Evolutionary conservation across 352 stramenopile genomes (phyloP), one percentile per base, ranked within the genome.

Genomic region (Globisporangium polare): DNA sequence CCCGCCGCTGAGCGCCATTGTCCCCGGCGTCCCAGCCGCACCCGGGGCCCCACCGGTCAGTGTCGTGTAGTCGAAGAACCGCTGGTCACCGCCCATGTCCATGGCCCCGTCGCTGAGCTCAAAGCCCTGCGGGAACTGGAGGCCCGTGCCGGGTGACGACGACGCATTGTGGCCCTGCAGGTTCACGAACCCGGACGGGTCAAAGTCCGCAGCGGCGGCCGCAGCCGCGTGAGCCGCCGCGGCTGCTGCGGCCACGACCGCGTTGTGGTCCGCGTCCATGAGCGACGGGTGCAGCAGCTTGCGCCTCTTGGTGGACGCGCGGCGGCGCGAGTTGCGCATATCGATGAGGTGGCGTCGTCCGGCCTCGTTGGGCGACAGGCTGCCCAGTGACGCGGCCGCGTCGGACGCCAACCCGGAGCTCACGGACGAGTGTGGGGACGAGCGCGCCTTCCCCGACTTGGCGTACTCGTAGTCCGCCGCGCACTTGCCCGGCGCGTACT

Each of bases 401-500:
- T 82, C 73, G 5, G 65, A 56, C 12, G 62, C 39, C 10, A 69
- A 39, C 0, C 43, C 46, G 13, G 54, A 54, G 22, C 20, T 55
- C 9, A 53, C 37, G 2, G 56, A 65, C 24, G 53, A 60, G 39
- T 46, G 60, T 47, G 53, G 42, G 17, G 53, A 68, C 15, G 42
- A 57, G 22, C 58, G 46, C 17, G 39, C 17, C 43, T 57, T 65
- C 15, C 58, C 12, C 6, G 47, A 52, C 13, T 70, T 71, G 53
- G 75, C 70, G 58, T 71, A 83, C 57, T 88, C 77, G 66, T 93
- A 93, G 60, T 93, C 84, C 2, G 82, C 78, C 6, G 80, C 77
- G 49, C 69, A 78, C 62, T 93, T 93, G 42, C 84, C 84, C 0
- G 84, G 84, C 13, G 84, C 81, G 58, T 76, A 93, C 58, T 91